phyloP scores from a whole-genome alignment of 2,329 filamentous ascomycete species.

The Colletotrichum horii region DNA sequence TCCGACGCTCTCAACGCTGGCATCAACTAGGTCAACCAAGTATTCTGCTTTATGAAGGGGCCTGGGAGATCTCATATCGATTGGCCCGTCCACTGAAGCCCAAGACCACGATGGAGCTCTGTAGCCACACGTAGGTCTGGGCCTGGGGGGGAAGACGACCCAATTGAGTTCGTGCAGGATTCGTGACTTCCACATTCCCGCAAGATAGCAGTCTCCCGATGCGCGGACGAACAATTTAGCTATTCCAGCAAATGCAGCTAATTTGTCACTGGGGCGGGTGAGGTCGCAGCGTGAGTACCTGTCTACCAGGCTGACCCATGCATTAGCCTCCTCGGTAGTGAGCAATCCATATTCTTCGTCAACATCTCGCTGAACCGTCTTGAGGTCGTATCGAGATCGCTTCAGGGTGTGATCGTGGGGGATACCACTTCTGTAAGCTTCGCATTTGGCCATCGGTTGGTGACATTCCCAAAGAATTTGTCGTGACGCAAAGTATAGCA shows the following conservation, averaged over 20 bases:
- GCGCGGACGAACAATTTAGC: background rate
- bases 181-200: background rate
- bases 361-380: no score
- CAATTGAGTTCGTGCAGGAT: background rate
- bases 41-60: background rate
- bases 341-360: background rate
- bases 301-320: background rate
- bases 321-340: background rate
- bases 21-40: background rate
- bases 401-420: no score
- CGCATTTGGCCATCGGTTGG: background rate
- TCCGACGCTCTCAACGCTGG: no score
- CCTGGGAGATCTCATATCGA: background rate
- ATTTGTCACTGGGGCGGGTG: background rate
- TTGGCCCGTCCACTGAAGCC: background rate
- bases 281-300: background rate
- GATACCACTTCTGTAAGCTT: background rate
- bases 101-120: background rate
- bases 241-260: background rate
- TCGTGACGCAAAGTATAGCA: background rate
- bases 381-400: no score
- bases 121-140: background rate
- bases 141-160: background rate
- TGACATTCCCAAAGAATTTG: background rate
- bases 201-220: background rate